Evolutionary conservation across 805 yeast genomes (phyloP).

Genomic region (Schwanniomyces polymorphus): DNA sequence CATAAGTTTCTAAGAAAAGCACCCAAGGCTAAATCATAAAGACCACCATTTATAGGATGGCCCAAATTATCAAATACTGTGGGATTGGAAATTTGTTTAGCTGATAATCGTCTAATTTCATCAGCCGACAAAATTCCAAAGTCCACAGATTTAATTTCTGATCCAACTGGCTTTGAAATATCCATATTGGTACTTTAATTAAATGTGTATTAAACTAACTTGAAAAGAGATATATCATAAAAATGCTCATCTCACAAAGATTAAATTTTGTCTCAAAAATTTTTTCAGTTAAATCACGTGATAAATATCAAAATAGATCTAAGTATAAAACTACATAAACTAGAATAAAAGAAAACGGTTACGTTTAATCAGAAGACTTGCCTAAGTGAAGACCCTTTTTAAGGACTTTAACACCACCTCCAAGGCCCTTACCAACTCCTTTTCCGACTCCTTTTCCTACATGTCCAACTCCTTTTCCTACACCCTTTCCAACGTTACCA

Average conservation of each 20-base stretch:
- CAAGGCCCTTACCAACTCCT: conserved; percentile 35
- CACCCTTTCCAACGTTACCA: conserved; percentile 41
- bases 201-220: not conserved
- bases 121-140: conserved; percentile 80
- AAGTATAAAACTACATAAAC: not conserved
- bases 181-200: conserved; percentile 58
- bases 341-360: not conserved
- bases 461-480: conserved; percentile 37
- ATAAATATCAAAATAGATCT: not conserved
- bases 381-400: conserved; percentile 39
- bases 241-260: conserved; percentile 5
- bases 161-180: conserved; percentile 94
- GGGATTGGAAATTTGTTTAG: conserved; percentile 93
- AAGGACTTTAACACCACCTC: conserved; percentile 35
- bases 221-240: not conserved
- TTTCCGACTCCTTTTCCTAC: conserved; percentile 26
- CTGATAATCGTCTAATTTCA: conserved; percentile 84
- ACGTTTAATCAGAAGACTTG: conserved; percentile 6
- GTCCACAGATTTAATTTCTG: conserved; percentile 89
- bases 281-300: conserved; percentile 4
- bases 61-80: conserved; percentile 95
- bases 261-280: conserved; percentile 1
- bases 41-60: conserved; percentile 91
- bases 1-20: conserved; percentile 88
- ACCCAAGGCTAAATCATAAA: conserved; percentile 93